Conservation (phyloP, 2,329 filamentous ascomycete genomes). For the Capronia coronata region DNA sequence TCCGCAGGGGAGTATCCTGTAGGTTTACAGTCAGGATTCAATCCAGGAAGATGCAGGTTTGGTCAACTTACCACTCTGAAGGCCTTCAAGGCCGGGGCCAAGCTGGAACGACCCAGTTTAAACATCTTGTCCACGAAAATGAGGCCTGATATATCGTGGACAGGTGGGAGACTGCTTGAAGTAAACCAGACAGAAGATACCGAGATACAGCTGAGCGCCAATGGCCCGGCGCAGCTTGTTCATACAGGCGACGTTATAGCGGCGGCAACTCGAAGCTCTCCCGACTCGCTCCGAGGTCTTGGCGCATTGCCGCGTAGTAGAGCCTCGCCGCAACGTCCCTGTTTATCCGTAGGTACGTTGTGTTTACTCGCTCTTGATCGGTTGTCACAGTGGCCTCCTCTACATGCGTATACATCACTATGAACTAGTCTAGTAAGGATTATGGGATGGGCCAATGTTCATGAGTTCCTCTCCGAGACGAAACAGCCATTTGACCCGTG, state of each 20-base stretch:
- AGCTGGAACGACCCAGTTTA: slow-evolving; percentile 27
- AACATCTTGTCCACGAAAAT: slow-evolving; percentile 25
- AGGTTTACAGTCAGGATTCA: slow-evolving; percentile 3
- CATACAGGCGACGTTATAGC: background rate
- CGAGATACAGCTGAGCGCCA: background rate
- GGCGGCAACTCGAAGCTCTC: background rate
- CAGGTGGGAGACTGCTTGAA: slow-evolving; percentile 2
- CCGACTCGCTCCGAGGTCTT: background rate
- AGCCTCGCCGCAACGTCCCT: too few relatives aligned
- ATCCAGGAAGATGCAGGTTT: background rate
- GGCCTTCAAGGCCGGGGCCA: slow-evolving; percentile 25
- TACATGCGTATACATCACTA: too few relatives aligned
- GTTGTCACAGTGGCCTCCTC: too few relatives aligned
- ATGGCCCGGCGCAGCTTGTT: background rate
- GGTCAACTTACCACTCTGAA: slow-evolving; percentile 20
- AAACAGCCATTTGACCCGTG: too few relatives aligned
- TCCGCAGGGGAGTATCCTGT: slow-evolving; percentile 52
- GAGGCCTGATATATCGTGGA: slow-evolving; percentile 13
- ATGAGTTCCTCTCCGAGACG: too few relatives aligned
- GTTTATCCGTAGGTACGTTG: too few relatives aligned
- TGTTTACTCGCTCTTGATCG: too few relatives aligned
- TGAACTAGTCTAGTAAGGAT: too few relatives aligned
- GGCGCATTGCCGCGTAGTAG: background rate
- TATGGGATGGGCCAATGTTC: too few relatives aligned
- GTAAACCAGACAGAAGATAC: slow-evolving; percentile 6